Percentiles rank a stretch among this genome's conserved stretches.
These are phyloP conservation scores for Actinomortierella ambigua DNA, from an alignment of 371 early-diverging fungal genomes.

Conservation along the genomic window DNA sequence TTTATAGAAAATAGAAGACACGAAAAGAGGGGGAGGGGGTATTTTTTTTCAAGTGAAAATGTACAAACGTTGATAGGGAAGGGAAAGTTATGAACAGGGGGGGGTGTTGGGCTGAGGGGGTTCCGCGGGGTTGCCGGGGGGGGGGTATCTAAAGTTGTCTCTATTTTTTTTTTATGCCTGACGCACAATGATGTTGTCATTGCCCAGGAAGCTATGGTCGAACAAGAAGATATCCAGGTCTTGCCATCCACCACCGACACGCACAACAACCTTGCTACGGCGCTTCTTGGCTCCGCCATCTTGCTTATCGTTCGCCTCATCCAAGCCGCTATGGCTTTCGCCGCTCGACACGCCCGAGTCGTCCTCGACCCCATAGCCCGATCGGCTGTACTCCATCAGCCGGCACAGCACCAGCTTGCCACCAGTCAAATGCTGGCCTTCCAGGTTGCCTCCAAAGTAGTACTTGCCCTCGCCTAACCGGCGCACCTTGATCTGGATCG, in stretches of 20 bases:
- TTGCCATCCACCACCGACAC: constrained; percentile 72
- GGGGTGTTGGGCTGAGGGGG: not conserved
- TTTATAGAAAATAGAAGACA: too few relatives aligned
- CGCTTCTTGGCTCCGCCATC: constrained; percentile 12
- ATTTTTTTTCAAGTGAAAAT: too few relatives aligned
- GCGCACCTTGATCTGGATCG: constrained; percentile 54
- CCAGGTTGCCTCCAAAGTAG: constrained; percentile 60
- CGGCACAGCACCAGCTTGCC: constrained; percentile 38
- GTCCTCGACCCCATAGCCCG: constrained; percentile 8
- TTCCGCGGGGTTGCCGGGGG: too few relatives aligned
- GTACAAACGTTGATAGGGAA: not conserved
- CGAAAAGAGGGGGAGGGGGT: too few relatives aligned
- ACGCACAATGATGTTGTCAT: constrained; percentile 41
- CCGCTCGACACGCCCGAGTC: constrained; percentile 36
- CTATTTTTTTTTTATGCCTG: not conserved
- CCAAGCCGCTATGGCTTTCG: constrained; percentile 20
- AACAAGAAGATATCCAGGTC: constrained; percentile 66
- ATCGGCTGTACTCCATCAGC: constrained; percentile 37
- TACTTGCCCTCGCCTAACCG: constrained; percentile 54
- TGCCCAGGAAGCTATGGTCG: constrained; percentile 54
- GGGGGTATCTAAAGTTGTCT: too few relatives aligned
- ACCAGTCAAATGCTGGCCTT: constrained; percentile 19
- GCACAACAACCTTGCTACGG: constrained; percentile 60
- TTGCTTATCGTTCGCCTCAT: constrained; percentile 9
- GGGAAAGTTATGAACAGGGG: not conserved